Base-by-base conservation (phyloP, 768 basidiomycete genomes). In the Tricholoma terreum region DNA sequence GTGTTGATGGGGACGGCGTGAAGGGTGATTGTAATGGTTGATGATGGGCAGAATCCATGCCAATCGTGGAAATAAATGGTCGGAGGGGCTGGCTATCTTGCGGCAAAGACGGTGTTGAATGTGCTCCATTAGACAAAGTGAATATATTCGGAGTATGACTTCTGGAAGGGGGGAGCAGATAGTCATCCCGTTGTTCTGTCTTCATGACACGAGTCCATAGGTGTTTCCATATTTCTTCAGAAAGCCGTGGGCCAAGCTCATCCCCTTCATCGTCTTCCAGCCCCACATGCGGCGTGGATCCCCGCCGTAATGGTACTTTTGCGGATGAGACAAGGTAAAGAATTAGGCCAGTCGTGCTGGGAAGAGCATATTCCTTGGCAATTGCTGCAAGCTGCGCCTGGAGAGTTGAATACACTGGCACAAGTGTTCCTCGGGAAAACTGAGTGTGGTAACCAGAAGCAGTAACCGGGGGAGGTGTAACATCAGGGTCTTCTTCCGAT, bases 341-440 rank as follows among this genome's bases (percentile, higher is more conserved):
- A 42, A 91, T 77, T 48, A 98, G 73, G 5, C 95, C 95, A 12
- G 82, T 72, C 0, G 90, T 92, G 62, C 88, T 92, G 1, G 95
- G 95, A 15, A 98, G 77, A 2, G 91, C 90, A 66, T 94, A 98
- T 72, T 98, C 95, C 71, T 87, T 87, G 12, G 95, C 94, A 52
- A 98, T 97, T 6, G 92, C 90, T 19, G 79, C 77, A 9, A 97
- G 74, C 68, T 97, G 95, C 0, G 86, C 81, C 40, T 92, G 87
- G 1, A 98, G 75, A 0, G 88, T 92, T 5, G 94, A 78, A 67
- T 94, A 84, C 0, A 98, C 78, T 0, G 94, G 89, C 4, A 98
- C 83, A 11, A 98, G 79, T n/a, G 85, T 86, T 7, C 95, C 95
- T 24, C 95, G 83, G 12, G 83, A 83, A 66, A 92, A 91, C 50